These are phyloP conservation scores for Pseudogymnoascus sp. DNA, from an alignment of 2,329 filamentous ascomycete species.

Conservation along the genomic window DNA sequence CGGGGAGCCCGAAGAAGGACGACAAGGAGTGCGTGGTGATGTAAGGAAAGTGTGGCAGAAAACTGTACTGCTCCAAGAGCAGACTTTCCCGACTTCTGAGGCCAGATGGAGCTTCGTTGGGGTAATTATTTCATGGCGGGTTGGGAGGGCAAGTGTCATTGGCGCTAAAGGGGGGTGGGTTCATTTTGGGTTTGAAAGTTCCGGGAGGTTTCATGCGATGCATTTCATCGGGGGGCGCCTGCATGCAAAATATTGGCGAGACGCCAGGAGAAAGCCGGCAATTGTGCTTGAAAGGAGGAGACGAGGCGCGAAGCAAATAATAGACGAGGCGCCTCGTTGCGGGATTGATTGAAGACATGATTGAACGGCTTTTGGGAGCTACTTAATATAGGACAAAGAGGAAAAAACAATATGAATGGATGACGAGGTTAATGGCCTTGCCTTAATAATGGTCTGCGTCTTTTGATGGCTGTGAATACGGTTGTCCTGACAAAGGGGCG, in stretches of 20 bases:
- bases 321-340: neutral
- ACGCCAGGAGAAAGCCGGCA: neutral
- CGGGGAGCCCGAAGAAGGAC: conserved; percentile 17
- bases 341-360: conserved; percentile 5
- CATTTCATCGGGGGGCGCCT: neutral
- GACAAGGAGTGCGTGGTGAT: conserved; percentile 21
- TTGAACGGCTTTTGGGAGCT: conserved; percentile 7
- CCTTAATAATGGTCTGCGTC: neutral
- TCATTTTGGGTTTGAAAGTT: neutral
- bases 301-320: neutral
- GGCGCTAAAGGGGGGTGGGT: neutral
- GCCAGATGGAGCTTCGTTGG: neutral
- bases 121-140: conserved; percentile 4
- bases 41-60: conserved; percentile 11
- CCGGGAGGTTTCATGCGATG: neutral
- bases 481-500: neutral
- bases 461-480: neutral
- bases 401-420: conserved; percentile 6
- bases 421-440: conserved; percentile 2
- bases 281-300: neutral
- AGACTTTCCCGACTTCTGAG: neutral
- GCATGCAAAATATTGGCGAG: conserved; percentile 3
- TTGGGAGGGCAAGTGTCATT: neutral
- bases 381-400: conserved; percentile 2
- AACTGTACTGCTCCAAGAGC: neutral